Evolutionary conservation across 192 early-diverging fungal species (phyloP), one percentile per base, ranked within the genome.

Genomic region (Gonapodya sp.): DNA sequence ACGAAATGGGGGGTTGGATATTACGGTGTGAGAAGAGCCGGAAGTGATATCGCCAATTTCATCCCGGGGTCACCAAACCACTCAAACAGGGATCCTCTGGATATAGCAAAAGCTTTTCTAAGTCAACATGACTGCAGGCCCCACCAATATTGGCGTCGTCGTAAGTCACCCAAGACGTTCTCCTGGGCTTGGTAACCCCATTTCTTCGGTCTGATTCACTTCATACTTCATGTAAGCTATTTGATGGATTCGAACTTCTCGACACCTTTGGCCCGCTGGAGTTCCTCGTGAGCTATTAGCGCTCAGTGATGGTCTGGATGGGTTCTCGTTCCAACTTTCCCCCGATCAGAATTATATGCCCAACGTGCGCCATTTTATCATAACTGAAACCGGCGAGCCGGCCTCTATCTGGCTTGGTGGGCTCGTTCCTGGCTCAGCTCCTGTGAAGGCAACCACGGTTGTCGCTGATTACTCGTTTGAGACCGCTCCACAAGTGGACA

Each of bases 251-350:
- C 75, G 75, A 77, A 33, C 18, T 77, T 16, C 75, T 77, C 75
- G 75, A 77, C 31, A 77, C 75, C 75, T 77, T 77, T 33, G 75
- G 75, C 2, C 75, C 75, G 8, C 75, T 77, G 75, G 75, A 77
- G 31, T 34, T 77, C 30, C 34, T 77, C 75, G 46, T 64, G 24
- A 64, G 46, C 24, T 24, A 16, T 64, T 24, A n/a, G n/a, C n/a
- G n/a, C n/a, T n/a, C n/a, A n/a, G n/a, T n/a, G n/a, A n/a, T n/a
- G n/a, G n/a, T n/a, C n/a, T n/a, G n/a, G n/a, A n/a, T n/a, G n/a
- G n/a, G n/a, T n/a, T n/a, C 46, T 24, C 46, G 8, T 16, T 64
- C 46, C 46, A 8, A 64, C 46, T 64, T 64, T 24, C 46, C 46
- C 8, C 24, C 46, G 46, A 64, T 24, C 46, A 64, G 46, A 77